These are phyloP conservation scores for Saccharomycopsis javanensis DNA, from an alignment of 805 yeast species.

Conservation along the genomic window DNA sequence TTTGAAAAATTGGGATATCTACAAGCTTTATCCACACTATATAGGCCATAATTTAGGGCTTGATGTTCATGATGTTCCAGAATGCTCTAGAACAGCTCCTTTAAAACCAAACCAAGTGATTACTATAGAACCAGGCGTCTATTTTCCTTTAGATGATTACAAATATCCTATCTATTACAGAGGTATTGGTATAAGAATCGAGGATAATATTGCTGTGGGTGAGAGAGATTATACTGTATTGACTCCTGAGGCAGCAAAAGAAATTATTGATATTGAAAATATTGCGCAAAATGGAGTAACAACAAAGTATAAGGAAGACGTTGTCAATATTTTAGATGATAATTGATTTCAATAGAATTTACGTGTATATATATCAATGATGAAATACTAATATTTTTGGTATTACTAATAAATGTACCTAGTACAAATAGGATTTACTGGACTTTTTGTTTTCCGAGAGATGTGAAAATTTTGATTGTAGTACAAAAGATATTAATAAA, in stretches of 20 bases:
- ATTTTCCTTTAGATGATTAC: slow-evolving; percentile 55
- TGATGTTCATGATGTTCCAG: slow-evolving; percentile 80
- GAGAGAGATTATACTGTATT: slow-evolving; percentile 44
- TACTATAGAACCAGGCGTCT: slow-evolving; percentile 94
- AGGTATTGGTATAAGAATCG: slow-evolving; percentile 89
- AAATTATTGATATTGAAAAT: slow-evolving; percentile 68
- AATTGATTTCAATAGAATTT: background rate
- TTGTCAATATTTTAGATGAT: slow-evolving; percentile 23
- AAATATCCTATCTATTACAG: slow-evolving; percentile 72
- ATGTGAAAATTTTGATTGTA: no score
- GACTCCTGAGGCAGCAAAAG: slow-evolving; percentile 80
- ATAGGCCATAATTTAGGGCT: slow-evolving; percentile 93
- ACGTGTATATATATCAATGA: background rate
- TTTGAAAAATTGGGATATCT: slow-evolving; percentile 42
- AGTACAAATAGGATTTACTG: no score
- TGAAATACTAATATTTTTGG: no score
- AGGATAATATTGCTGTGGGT: slow-evolving; percentile 86
- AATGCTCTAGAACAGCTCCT: slow-evolving; percentile 43
- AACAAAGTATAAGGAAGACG: slow-evolving; percentile 37
- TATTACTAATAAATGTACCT: no score
- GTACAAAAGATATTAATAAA: no score
- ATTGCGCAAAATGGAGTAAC: slow-evolving; percentile 54
- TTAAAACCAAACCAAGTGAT: slow-evolving; percentile 68
- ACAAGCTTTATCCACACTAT: slow-evolving; percentile 76
- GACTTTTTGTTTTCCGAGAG: no score